A percentile compares a stretch with the other conserved stretches of the same genome.
These are phyloP conservation scores for Pseudocercospora pini-densiflorae DNA, from an alignment of 2,329 filamentous ascomycete genomes.

Conservation along the genomic window DNA sequence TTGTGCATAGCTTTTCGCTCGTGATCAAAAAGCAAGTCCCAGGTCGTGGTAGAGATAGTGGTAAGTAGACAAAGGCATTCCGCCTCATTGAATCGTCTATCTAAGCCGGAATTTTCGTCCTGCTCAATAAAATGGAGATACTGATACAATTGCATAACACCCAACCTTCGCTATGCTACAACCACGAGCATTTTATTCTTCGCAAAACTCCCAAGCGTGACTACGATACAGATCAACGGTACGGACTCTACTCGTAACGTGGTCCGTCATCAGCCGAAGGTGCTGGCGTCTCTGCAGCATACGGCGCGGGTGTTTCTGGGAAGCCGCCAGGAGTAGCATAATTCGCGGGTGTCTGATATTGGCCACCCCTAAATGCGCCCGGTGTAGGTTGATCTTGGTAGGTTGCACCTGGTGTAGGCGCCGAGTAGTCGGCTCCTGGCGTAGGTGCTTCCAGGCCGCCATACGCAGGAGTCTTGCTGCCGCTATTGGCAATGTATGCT, in stretches of 20 bases:
- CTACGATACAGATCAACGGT: background rate
- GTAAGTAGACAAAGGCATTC: background rate
- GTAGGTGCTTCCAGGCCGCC: constrained; percentile 67
- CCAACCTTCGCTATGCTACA: constrained; percentile 3
- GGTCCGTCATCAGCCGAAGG: constrained; percentile 18
- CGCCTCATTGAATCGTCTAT: background rate
- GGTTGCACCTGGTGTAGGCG: constrained; percentile 46
- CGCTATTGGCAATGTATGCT: constrained; percentile 57
- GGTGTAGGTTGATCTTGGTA: constrained; percentile 43
- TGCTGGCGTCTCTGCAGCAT: constrained; percentile 30
- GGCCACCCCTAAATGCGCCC: constrained; percentile 44
- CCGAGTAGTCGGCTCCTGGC: constrained; percentile 45
- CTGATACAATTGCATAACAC: background rate
- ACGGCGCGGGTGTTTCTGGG: constrained; percentile 55
- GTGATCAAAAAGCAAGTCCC: background rate
- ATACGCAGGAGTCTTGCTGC: constrained; percentile 80
- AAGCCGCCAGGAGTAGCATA: constrained; percentile 47
- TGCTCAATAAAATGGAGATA: background rate
- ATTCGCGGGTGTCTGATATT: constrained; percentile 43
- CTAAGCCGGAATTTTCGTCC: background rate
- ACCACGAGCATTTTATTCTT: background rate
- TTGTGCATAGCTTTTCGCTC: too few species aligned
- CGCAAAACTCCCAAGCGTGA: background rate
- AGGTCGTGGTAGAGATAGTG: too few species aligned
- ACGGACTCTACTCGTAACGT: constrained; percentile 14